Conservation (phyloP, 176 grass and related monocot genomes). For the Bolboschoenus planiculmis region DNA sequence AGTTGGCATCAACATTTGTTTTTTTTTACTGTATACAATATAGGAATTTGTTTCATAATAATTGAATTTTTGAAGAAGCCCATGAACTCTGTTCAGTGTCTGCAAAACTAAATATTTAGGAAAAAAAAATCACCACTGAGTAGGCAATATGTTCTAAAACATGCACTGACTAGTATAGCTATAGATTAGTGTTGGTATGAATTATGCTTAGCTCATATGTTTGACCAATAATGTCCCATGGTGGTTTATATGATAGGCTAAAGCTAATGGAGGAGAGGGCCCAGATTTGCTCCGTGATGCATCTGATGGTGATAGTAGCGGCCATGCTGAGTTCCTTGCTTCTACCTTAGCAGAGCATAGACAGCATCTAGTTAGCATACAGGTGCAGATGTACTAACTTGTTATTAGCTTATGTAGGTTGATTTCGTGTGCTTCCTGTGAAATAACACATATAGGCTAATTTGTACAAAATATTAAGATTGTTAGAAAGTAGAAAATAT, state of each 20-base stretch:
- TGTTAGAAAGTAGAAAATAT: background rate
- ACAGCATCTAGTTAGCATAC: constrained; percentile 97
- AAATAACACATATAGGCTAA: background rate
- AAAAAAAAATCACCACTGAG: background rate
- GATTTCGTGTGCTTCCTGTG: background rate
- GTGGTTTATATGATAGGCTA: constrained; percentile 40
- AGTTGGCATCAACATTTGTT: background rate
- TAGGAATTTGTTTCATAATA: background rate
- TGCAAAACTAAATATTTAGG: background rate
- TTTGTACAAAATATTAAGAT: background rate
- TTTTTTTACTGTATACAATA: background rate
- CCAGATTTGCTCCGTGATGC: constrained; percentile 84
- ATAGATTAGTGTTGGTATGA: background rate
- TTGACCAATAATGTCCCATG: background rate
- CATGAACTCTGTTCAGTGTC: background rate
- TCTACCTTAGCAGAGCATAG: constrained; percentile 88
- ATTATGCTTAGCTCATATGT: background rate
- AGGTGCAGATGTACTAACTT: constrained; percentile 40
- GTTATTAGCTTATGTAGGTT: background rate
- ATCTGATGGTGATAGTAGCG: constrained; percentile 52
- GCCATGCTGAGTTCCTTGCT: constrained; percentile 86
- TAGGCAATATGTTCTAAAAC: background rate
- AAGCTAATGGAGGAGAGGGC: constrained; percentile 91
- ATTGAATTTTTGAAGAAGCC: constrained; percentile 3
- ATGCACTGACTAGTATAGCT: background rate